A percentile compares a stretch with the other conserved stretches of the same genome.
These are phyloP conservation scores for Neoscytalidium dimidiatum DNA, from an alignment of 2,329 filamentous ascomycete species.

Conservation along the genomic window DNA sequence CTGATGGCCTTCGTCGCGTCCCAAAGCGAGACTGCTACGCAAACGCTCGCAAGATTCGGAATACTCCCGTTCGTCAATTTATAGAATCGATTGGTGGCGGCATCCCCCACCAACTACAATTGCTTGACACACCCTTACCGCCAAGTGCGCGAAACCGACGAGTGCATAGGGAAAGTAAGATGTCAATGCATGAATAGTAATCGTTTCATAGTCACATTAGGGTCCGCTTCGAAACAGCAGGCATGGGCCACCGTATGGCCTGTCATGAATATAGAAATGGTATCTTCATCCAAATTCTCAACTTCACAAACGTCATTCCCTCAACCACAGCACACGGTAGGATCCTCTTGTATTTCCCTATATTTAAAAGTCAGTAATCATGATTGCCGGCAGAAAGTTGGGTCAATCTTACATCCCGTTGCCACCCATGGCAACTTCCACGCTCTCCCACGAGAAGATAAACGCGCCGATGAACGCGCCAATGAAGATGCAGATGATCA, in stretches of 20 bases:
- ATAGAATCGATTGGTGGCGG: too few species aligned
- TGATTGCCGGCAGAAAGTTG: background rate
- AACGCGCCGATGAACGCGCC: conserved; percentile 74
- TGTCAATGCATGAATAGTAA: background rate
- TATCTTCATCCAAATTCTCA: background rate
- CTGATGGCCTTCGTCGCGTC: too few species aligned
- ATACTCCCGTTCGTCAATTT: too few species aligned
- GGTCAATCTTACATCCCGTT: background rate
- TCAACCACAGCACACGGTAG: conserved; percentile 17
- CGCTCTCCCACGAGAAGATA: conserved; percentile 68
- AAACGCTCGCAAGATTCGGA: too few species aligned
- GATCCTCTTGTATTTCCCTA: conserved; percentile 1
- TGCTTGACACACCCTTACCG: background rate
- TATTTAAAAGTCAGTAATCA: background rate
- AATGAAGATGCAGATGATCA: conserved; percentile 80
- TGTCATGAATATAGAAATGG: background rate
- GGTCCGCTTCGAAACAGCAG: background rate
- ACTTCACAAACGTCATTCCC: background rate
- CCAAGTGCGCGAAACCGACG: too few species aligned
- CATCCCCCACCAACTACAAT: too few species aligned
- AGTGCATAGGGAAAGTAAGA: too few species aligned
- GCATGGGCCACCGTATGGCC: background rate
- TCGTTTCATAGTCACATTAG: background rate
- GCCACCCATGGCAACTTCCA: background rate
- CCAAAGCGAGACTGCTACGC: too few species aligned